Percentiles rank a stretch among this genome's conserved stretches.
Conservation (phyloP, 2,329 filamentous ascomycete genomes). For the Fusarium verrucosum region DNA sequence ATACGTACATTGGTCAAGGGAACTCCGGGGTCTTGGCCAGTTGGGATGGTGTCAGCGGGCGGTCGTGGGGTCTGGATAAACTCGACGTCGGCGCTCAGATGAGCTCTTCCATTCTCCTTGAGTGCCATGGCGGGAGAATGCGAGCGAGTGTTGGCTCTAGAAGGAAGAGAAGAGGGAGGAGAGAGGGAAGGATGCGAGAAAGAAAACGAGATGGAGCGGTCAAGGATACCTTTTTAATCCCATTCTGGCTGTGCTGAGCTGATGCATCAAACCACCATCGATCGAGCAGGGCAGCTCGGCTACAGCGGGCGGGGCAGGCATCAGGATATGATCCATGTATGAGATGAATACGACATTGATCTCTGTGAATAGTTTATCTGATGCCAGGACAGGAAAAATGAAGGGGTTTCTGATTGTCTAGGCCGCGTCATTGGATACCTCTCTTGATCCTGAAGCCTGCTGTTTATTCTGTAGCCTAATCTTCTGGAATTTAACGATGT, state of each 20-base stretch:
- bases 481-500: slow-evolving; percentile 25
- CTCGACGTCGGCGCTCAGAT: slow-evolving; percentile 36
- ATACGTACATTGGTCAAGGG: slow-evolving; percentile 27
- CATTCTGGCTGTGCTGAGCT: background rate
- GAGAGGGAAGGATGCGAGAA: background rate
- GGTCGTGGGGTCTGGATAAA: slow-evolving; percentile 37
- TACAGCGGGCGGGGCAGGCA: slow-evolving; percentile 29
- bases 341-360: background rate
- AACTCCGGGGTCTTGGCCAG: slow-evolving; percentile 32
- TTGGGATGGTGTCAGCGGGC: slow-evolving; percentile 25
- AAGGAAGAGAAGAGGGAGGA: background rate
- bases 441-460: background rate
- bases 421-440: slow-evolving; percentile 12
- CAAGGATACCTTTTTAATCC: slow-evolving; percentile 13
- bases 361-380: no score
- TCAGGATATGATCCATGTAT: no score
- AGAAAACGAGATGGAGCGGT: slow-evolving; percentile 28
- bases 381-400: background rate
- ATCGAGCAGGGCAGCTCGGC: slow-evolving; percentile 5
- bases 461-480: slow-evolving; percentile 12
- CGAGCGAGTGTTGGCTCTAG: background rate
- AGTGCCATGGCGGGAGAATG: slow-evolving; percentile 17
- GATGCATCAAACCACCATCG: slow-evolving; percentile 31
- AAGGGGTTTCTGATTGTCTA: background rate
- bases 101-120: slow-evolving; percentile 32